phyloP scores from a whole-genome alignment of 768 basidiomycete genomes.

The Pholiota microspora region DNA sequence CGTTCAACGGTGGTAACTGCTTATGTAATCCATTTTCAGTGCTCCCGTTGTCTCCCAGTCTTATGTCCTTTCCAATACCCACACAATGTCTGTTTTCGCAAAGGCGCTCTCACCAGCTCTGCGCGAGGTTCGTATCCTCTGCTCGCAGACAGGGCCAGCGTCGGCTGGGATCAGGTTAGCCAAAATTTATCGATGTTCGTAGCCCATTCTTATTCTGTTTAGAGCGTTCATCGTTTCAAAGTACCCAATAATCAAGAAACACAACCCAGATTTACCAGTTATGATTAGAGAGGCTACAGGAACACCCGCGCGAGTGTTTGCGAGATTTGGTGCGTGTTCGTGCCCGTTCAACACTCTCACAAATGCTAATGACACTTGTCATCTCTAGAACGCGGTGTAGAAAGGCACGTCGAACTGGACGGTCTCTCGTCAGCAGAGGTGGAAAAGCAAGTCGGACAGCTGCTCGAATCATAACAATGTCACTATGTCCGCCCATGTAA shows the following conservation, averaged over 20 bases:
- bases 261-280: slow-evolving; percentile 85
- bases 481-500: slow-evolving; percentile 5
- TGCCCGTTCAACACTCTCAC: not conserved
- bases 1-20: slow-evolving; percentile 34
- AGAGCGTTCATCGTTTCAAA: slow-evolving; percentile 80
- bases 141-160: slow-evolving; percentile 72
- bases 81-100: slow-evolving; percentile 56
- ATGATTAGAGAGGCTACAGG: slow-evolving; percentile 78
- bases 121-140: slow-evolving; percentile 77
- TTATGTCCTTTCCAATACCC: slow-evolving; percentile 11
- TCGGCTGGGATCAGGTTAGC: slow-evolving; percentile 78
- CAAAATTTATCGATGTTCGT: slow-evolving; percentile 1
- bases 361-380: slow-evolving; percentile 6
- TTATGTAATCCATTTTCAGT: slow-evolving; percentile 31
- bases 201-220: slow-evolving; percentile 12
- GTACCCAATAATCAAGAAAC: slow-evolving; percentile 73
- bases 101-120: slow-evolving; percentile 76
- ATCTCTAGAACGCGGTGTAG: slow-evolving; percentile 68
- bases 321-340: slow-evolving; percentile 70
- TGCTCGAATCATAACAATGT: slow-evolving; percentile 44
- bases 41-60: slow-evolving; percentile 8
- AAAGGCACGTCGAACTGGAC: slow-evolving; percentile 80
- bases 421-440: slow-evolving; percentile 72
- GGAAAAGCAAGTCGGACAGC: slow-evolving; percentile 62
- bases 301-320: slow-evolving; percentile 81